phyloP scores from a whole-genome alignment of 768 basidiomycete genomes.

The Scleroderma bovista region DNA sequence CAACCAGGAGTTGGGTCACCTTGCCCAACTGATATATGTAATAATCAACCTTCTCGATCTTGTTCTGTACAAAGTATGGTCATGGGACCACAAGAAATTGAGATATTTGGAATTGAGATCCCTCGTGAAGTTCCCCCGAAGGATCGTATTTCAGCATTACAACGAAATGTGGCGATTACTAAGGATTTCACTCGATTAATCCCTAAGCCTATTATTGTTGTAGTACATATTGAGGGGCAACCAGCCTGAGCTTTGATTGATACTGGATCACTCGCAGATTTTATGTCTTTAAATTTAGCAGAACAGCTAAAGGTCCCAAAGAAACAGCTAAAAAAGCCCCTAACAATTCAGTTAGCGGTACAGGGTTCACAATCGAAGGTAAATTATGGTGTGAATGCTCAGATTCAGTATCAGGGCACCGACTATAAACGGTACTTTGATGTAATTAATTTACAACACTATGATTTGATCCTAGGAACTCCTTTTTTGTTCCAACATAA shows the following conservation, averaged over 20 bases:
- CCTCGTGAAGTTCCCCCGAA: too few relatives aligned
- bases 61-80: too few relatives aligned
- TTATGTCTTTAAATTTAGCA: constrained; percentile 14
- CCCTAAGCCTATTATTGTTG: constrained; percentile 1
- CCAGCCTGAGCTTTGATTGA: constrained; percentile 17
- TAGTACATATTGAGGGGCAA: constrained; percentile 12
- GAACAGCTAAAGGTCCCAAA: neutral
- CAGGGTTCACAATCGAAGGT: constrained; percentile 25
- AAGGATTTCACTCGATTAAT: too few relatives aligned
- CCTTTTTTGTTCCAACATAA: constrained; percentile 32
- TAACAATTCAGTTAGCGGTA: constrained; percentile 25
- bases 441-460: constrained; percentile 31
- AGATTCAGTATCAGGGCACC: constrained; percentile 12
- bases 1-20: too few relatives aligned
- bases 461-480: constrained; percentile 36
- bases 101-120: too few relatives aligned
- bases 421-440: constrained; percentile 22
- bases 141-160: too few relatives aligned
- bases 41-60: too few relatives aligned
- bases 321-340: constrained; percentile 15
- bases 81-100: too few relatives aligned
- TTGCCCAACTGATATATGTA: too few relatives aligned
- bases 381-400: constrained; percentile 9
- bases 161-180: too few relatives aligned
- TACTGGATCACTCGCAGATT: constrained; percentile 24